Percentiles rank a stretch among this genome's conserved stretches.
Conservation (phyloP, 2,329 filamentous ascomycete genomes). For the Exophiala oligosperma region DNA sequence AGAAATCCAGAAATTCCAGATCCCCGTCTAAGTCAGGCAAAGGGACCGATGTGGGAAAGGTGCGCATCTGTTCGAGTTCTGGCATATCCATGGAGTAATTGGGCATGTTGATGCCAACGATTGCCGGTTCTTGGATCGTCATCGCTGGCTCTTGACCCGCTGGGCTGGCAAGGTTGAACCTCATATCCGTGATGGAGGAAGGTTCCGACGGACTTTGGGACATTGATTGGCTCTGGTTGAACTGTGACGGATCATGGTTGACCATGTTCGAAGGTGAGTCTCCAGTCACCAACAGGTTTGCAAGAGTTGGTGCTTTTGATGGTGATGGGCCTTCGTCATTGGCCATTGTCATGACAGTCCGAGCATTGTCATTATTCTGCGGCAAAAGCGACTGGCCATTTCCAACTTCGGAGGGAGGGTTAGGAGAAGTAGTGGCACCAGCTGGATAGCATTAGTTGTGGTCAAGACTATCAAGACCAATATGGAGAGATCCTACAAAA, state of each 20-base stretch:
- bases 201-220: not conserved
- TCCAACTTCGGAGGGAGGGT: too few species aligned
- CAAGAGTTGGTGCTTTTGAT: not conserved
- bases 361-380: too few species aligned
- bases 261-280: too few species aligned
- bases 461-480: too few species aligned
- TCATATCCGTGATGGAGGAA: not conserved
- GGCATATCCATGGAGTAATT: conserved; percentile 14
- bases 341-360: too few species aligned
- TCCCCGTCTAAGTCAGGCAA: conserved; percentile 21
- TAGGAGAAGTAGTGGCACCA: too few species aligned
- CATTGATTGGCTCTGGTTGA: not conserved
- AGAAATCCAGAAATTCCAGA: conserved; percentile 24
- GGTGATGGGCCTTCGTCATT: too few species aligned
- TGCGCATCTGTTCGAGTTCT: conserved; percentile 21
- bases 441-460: too few species aligned
- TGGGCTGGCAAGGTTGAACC: not conserved
- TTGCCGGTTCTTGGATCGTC: not conserved
- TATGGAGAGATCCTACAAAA: too few species aligned
- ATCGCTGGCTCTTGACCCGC: not conserved
- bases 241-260: not conserved
- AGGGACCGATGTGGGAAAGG: conserved; percentile 19
- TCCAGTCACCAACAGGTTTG: not conserved
- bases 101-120: conserved; percentile 9
- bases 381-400: too few species aligned